These are phyloP conservation scores for Colletotrichum sansevieriae DNA, from an alignment of 2,329 filamentous ascomycete species.

Conservation along the genomic window DNA sequence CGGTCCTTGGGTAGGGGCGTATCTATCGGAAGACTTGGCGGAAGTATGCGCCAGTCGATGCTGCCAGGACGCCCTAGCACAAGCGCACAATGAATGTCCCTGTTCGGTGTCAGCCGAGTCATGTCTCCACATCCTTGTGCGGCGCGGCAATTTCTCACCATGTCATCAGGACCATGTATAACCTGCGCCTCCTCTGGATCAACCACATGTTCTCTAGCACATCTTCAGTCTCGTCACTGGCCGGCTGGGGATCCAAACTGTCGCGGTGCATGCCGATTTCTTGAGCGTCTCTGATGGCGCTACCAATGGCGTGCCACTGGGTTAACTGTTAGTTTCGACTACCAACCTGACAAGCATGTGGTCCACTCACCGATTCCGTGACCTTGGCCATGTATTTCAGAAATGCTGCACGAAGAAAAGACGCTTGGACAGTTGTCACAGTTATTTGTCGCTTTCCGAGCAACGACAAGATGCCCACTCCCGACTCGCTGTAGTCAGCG, in stretches of 20 bases:
- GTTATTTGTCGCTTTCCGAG: constrained; percentile 70
- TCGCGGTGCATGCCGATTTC: constrained; percentile 72
- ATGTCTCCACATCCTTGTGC: constrained; percentile 31
- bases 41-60: constrained; percentile 62
- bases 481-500: constrained; percentile 71
- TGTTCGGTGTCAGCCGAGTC: constrained; percentile 48
- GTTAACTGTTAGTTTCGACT: constrained; percentile 1
- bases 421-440: constrained; percentile 68
- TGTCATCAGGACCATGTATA: constrained; percentile 67
- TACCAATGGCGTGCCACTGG: constrained; percentile 68
- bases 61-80: constrained; percentile 69
- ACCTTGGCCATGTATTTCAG: constrained; percentile 71
- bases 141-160: constrained; percentile 46
- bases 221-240: constrained; percentile 59
- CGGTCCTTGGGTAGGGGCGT: constrained; percentile 61
- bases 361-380: constrained; percentile 64
- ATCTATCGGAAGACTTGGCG: constrained; percentile 67
- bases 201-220: constrained; percentile 70
- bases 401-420: constrained; percentile 68
- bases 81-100: constrained; percentile 67
- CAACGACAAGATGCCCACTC: constrained; percentile 64
- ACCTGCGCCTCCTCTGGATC: constrained; percentile 64
- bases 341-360: neutral
- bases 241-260: constrained; percentile 63
- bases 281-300: constrained; percentile 71